phyloP scores from a whole-genome alignment of 345 rosid genomes.

The Bretschneidera sinensis region DNA sequence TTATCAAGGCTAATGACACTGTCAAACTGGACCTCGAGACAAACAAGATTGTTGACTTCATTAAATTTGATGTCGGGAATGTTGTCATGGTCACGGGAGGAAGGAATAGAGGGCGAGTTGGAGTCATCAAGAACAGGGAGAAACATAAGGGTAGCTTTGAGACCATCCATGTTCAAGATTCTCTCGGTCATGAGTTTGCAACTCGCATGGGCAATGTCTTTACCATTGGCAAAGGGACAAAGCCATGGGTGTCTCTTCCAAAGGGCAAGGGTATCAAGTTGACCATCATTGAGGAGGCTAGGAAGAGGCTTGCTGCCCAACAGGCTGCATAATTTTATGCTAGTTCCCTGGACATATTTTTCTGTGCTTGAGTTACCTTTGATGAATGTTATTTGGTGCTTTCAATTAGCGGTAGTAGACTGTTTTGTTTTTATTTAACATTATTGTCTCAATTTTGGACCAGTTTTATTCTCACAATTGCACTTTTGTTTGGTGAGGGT shows the following conservation, averaged over 20 bases:
- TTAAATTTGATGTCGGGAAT: constrained; percentile 58
- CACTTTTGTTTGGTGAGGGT: too few species aligned
- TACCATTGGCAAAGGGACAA: too few species aligned
- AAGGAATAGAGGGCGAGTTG: constrained; percentile 64
- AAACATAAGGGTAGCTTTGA: too few species aligned
- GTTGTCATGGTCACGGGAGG: constrained; percentile 71
- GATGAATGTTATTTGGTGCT: too few species aligned
- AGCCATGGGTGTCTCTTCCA: too few species aligned
- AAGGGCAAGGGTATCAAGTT: too few species aligned
- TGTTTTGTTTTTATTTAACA: neutral
- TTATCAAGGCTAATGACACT: constrained; percentile 58
- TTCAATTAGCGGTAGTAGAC: too few species aligned
- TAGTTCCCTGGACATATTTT: constrained; percentile 6
- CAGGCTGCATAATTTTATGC: constrained; percentile 14
- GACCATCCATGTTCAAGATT: too few species aligned
- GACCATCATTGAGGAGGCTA: constrained; percentile 46
- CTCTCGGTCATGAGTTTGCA: too few species aligned
- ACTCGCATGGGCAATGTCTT: too few species aligned
- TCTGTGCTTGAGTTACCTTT: too few species aligned
- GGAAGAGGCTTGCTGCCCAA: constrained; percentile 40
- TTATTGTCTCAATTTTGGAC: constrained; percentile 6
- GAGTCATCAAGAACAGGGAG: too few species aligned
- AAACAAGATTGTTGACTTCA: constrained; percentile 54
- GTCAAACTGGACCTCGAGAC: constrained; percentile 65
- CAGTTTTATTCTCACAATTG: neutral